These are phyloP conservation scores for Avena sativa DNA, from an alignment of 176 grass and related monocot genomes.

Conservation along the genomic window DNA sequence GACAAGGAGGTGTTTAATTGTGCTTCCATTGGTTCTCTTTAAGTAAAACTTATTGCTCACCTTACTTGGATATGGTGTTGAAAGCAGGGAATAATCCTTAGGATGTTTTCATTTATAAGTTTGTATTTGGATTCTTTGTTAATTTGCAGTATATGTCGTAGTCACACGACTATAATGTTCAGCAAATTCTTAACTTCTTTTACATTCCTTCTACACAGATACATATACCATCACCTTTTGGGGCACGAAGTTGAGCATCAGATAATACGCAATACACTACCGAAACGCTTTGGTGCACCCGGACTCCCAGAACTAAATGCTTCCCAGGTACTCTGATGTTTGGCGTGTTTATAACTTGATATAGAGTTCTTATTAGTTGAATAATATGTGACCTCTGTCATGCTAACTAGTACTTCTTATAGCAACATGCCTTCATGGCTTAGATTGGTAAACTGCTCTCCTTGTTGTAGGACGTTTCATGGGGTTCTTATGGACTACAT, in stretches of 20 bases:
- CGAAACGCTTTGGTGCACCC: constrained; percentile 92
- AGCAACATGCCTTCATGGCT: not conserved
- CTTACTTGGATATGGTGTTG: constrained; percentile 3
- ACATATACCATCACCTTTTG: constrained; percentile 99
- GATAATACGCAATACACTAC: constrained; percentile 86
- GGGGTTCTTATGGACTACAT: not conserved
- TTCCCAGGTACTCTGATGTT: constrained; percentile 75
- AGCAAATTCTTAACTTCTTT: constrained; percentile 20
- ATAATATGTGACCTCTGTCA: not conserved
- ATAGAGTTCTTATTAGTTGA: not conserved
- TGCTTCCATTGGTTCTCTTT: not conserved
- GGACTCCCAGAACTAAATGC: constrained; percentile 99
- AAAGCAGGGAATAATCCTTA: not conserved
- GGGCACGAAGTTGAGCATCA: constrained; percentile 99
- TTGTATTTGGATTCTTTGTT: constrained; percentile 29
- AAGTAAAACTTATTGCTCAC: constrained; percentile 4
- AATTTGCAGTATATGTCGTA: constrained; percentile 1
- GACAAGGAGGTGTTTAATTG: not conserved
- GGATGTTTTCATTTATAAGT: constrained; percentile 17
- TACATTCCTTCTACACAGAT: constrained; percentile 49
- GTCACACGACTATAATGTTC: not conserved
- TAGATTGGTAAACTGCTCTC: not conserved
- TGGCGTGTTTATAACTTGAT: not conserved
- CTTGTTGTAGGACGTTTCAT: not conserved
- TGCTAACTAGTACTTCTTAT: not conserved